Conservation (phyloP, 1,284 basidiomycete species). For the Sanghuangporus weigelae region DNA sequence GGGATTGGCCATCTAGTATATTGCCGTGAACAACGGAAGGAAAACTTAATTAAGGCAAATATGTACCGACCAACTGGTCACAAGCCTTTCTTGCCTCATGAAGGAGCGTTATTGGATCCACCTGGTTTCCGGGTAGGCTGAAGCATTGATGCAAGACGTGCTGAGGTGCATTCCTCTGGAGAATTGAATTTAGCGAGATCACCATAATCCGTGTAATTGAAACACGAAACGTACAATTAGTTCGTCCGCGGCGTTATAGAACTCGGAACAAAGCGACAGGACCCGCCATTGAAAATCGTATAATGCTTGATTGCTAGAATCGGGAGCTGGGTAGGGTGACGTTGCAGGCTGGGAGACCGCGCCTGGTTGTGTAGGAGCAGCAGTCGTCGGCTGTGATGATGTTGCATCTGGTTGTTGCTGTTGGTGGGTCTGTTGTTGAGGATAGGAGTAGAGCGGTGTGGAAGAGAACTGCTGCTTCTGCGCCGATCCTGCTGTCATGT, state of each 20-base stretch:
- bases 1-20: conserved; percentile 59
- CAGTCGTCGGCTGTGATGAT: conserved; percentile 13
- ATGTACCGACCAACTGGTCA: conserved; percentile 56
- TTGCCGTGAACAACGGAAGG: background rate
- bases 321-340: conserved; percentile 31
- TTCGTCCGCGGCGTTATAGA: conserved; percentile 79
- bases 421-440: conserved; percentile 24
- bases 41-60: background rate
- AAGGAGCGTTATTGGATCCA: conserved; percentile 68
- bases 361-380: conserved; percentile 21
- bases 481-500: conserved; percentile 2
- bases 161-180: conserved; percentile 60
- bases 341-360: conserved; percentile 28
- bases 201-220: conserved; percentile 4
- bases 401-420: conserved; percentile 10
- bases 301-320: conserved; percentile 67
- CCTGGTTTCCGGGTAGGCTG: conserved; percentile 58
- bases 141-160: conserved; percentile 75
- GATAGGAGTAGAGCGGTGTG: conserved; percentile 22
- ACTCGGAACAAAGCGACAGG: conserved; percentile 73
- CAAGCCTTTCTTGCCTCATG: conserved; percentile 72
- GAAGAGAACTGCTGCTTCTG: conserved; percentile 24
- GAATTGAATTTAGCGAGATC: conserved; percentile 18
- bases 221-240: conserved; percentile 54
- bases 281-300: conserved; percentile 83